Evolutionary conservation across 108 stramenopile species (phyloP), one percentile per base, ranked within the genome.

Genomic region (Cyclotella cryptica): DNA sequence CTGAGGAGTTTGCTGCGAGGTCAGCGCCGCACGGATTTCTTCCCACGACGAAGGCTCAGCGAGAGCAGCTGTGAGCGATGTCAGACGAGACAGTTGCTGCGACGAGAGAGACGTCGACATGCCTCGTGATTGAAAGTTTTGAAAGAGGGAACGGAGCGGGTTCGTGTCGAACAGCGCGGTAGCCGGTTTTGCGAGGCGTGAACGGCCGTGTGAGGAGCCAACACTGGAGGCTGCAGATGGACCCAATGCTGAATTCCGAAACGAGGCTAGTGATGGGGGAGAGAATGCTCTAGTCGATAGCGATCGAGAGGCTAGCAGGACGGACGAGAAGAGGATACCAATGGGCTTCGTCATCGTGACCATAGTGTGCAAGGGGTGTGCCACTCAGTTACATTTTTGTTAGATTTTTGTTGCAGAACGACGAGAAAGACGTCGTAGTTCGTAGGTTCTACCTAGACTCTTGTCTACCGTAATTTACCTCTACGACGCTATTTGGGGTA

Each of bases 1-100:
- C 18, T 58, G 62, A 14, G 85, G 35, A 28, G 86, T 88, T 71
- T 89, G 86, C 46, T 77, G 72, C 14, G 79, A 69, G 68, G 78
- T 80, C 12, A 93, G 66, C 3, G 65, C 49, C 24, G 75, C 58
- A 43, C 86, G 80, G 67, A 93, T 75, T 12, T 86, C 84, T 22
- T 77, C 58, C 87, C 90, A 89, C 10, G 78, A 76, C 14, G 67
- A 47, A 28, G 66, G 28, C 29, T 1, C 0, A 27, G 52, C 27
- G 7, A 54, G 52, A 11, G 52, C 13, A 41, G 61, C 28, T 30
- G 24, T 41, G 14, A 24, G 28, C 15, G 27, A 21, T 58, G 57
- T 21, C 22, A 28, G 19, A 21, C 6, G 57, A 58, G 57, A 58
- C 9, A 58, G 13, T 27, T 58, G 57, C 24, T 58, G 57, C 13